These are phyloP conservation scores for Begonia masoniana DNA, from an alignment of 306 rosid species.

Conservation along the genomic window DNA sequence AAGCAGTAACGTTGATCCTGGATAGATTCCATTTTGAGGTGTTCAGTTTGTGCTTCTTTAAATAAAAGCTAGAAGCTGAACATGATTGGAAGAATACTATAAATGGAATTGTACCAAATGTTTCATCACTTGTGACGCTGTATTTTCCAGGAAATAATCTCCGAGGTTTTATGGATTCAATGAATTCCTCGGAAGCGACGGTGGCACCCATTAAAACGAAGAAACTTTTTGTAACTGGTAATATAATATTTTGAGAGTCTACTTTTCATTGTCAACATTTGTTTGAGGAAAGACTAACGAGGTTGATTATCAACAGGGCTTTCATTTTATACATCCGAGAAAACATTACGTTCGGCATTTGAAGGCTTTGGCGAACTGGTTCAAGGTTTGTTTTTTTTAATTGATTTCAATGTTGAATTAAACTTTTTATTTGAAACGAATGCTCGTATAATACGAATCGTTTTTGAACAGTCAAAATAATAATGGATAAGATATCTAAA, in stretches of 20 bases:
- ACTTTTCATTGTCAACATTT: no score
- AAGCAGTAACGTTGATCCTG: no score
- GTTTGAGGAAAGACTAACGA: no score
- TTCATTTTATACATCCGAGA: conserved; percentile 58
- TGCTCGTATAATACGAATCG: background rate
- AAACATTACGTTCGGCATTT: conserved; percentile 71
- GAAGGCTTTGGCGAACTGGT: conserved; percentile 79
- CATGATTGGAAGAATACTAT: no score
- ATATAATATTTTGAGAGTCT: background rate
- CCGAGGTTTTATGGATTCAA: conserved; percentile 10
- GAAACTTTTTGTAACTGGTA: conserved; percentile 46
- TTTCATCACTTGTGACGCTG: background rate
- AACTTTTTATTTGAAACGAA: background rate
- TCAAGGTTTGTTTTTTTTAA: conserved; percentile 30
- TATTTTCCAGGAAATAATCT: conserved; percentile 20
- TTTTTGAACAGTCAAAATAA: conserved; percentile 48
- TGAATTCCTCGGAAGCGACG: conserved; percentile 22
- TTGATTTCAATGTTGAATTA: background rate
- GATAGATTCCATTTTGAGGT: no score
- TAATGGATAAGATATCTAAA: conserved; percentile 85
- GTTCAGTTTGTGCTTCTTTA: no score
- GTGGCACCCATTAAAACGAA: conserved; percentile 24
- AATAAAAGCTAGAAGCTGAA: no score
- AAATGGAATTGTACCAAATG: no score
- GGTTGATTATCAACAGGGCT: conserved; percentile 27